Evolutionary conservation across 352 stramenopile genomes (phyloP).

Genomic region (Globisporangium ultimum): DNA sequence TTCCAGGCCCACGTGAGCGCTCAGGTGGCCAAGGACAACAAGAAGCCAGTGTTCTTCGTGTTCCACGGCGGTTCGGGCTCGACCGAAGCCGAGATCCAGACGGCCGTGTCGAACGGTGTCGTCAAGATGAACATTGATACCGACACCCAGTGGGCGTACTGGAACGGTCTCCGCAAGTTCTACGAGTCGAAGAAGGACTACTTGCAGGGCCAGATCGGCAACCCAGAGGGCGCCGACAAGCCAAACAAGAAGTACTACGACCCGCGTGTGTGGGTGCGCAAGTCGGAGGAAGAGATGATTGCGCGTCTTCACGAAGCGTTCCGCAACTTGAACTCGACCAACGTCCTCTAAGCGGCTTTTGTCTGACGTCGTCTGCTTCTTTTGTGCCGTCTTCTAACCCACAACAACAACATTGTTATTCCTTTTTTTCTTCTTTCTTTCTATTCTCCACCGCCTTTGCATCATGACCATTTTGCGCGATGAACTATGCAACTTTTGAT

Average conservation of each 20-base stretch:
- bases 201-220: conserved; percentile 97
- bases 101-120: conserved; percentile 95
- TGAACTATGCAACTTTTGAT: no score
- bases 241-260: conserved; percentile 99
- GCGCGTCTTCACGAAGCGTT: conserved; percentile 88
- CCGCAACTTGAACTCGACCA: conserved; percentile 88
- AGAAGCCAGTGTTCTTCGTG: conserved; percentile 98
- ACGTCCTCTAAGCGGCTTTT: conserved; percentile 49
- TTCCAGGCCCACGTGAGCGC: conserved; percentile 90
- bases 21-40: conserved; percentile 65
- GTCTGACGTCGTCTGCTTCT: neutral
- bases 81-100: conserved; percentile 94
- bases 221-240: conserved; percentile 95
- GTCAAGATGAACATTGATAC: conserved; percentile 99
- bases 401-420: conserved; percentile 10
- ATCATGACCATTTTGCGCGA: no score
- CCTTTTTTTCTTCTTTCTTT: conserved; percentile 2
- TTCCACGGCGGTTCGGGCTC: conserved; percentile 99
- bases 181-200: conserved; percentile 97
- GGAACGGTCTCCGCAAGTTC: conserved; percentile 97
- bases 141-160: conserved; percentile 99
- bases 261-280: conserved; percentile 95
- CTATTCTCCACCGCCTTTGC: neutral
- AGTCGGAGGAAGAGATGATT: conserved; percentile 96
- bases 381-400: conserved; percentile 10